Evolutionary conservation across 129 eudicot species (phyloP).

Genomic region (Arctium minus): DNA sequence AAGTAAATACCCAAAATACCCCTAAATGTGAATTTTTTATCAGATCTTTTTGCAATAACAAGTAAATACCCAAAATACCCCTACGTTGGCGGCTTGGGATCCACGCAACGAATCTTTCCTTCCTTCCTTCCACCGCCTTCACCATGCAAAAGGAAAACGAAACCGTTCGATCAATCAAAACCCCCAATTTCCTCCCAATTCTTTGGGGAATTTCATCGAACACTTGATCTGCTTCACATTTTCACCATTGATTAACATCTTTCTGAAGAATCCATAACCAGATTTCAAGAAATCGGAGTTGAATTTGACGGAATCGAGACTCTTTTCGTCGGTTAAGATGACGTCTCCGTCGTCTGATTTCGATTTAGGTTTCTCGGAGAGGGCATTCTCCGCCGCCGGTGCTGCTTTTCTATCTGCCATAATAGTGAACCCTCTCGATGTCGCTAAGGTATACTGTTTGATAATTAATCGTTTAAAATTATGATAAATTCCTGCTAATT

Average conservation of each 20-base stretch:
- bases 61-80: neutral
- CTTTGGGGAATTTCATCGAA: slow-evolving; percentile 12
- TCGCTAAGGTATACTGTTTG: slow-evolving; percentile 60
- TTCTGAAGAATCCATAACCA: neutral
- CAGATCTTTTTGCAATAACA: too few species aligned
- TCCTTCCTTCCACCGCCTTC: neutral
- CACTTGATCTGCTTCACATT: slow-evolving; percentile 4
- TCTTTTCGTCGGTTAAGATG: neutral
- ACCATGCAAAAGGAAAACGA: neutral
- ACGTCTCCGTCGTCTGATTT: slow-evolving; percentile 24
- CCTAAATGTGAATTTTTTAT: too few species aligned
- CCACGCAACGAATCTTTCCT: slow-evolving; percentile 51
- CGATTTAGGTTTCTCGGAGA: slow-evolving; percentile 43
- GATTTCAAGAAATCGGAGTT: neutral
- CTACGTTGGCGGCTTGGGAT: slow-evolving; percentile 35
- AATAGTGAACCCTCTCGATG: slow-evolving; percentile 90
- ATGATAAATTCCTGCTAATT: neutral
- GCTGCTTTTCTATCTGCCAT: slow-evolving; percentile 85
- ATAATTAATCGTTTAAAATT: neutral
- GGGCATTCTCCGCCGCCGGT: slow-evolving; percentile 84
- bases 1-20: too few species aligned
- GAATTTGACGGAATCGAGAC: slow-evolving; percentile 32
- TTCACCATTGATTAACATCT: neutral
- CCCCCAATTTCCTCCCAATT: neutral
- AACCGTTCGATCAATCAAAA: neutral